Evolutionary conservation across 2,329 filamentous ascomycete genomes (phyloP).

Genomic region (Colletotrichum echinochloae): DNA sequence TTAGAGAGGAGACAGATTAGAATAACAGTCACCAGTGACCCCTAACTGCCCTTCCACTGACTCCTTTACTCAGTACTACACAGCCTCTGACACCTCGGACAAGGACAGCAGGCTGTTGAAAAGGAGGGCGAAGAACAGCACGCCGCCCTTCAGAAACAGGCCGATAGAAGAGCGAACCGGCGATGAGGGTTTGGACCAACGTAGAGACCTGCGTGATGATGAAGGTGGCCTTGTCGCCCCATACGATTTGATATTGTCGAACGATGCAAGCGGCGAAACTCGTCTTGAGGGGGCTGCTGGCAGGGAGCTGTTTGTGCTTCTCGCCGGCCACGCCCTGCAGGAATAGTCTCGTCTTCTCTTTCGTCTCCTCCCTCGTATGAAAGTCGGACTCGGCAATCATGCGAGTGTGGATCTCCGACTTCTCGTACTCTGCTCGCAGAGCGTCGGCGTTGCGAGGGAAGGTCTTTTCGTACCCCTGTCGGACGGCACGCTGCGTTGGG

Average conservation of each 20-base stretch:
- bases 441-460: slow-evolving; percentile 60
- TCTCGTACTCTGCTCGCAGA: slow-evolving; percentile 63
- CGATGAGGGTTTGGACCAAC: slow-evolving; percentile 70
- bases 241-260: slow-evolving; percentile 74
- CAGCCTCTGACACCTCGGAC: no score
- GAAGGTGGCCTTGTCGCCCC: slow-evolving; percentile 73
- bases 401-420: slow-evolving; percentile 59
- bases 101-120: slow-evolving; percentile 73
- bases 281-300: slow-evolving; percentile 67
- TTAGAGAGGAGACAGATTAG: no score
- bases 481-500: slow-evolving; percentile 75
- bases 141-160: slow-evolving; percentile 73
- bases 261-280: slow-evolving; percentile 64
- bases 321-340: slow-evolving; percentile 62
- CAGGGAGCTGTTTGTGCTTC: slow-evolving; percentile 65
- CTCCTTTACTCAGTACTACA: no score
- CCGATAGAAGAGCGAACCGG: slow-evolving; percentile 78
- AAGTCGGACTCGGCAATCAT: slow-evolving; percentile 71
- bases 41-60: no score
- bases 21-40: no score
- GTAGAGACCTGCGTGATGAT: slow-evolving; percentile 71
- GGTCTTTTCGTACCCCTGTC: slow-evolving; percentile 50
- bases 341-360: slow-evolving; percentile 65
- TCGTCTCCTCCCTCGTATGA: slow-evolving; percentile 61
- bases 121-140: slow-evolving; percentile 73